Evolutionary conservation across 148 eudicot genomes (phyloP), one percentile per base, ranked within the genome.

Genomic region (Chenopodium quinoa): DNA sequence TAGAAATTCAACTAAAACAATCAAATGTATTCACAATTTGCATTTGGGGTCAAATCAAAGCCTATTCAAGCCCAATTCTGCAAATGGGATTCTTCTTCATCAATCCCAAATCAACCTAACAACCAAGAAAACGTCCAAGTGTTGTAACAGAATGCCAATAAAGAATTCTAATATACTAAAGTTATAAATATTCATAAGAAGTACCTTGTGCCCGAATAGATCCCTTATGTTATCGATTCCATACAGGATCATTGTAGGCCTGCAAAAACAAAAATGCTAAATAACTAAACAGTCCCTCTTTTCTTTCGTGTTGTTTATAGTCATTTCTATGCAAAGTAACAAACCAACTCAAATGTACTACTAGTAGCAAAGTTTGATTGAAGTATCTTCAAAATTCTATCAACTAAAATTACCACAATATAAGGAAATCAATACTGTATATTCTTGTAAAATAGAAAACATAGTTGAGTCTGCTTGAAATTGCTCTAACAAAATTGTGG

Each of bases 141-240:
- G 23, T 50, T 32, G 25, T 52, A 54, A 56, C 52, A 4, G 11
- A 71, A 64, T 25, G 65, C 48, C 20, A 66, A 40, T 8, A 32
- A 58, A 34, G 8, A 4, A 11, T 25, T 47, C 62, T 14, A 56
- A 16, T 4, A 52, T 16, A 13, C 20, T 44, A 29, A 1, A 22
- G 32, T 56, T 67, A 34, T n/a, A 62, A 46, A 13, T 25, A 17
- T 9, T 17, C 0, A 67, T 52, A 23, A 1, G 25, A 58, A 34
- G 52, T 89, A 95, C 99, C 96, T 93, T 95, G 89, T 92, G 97
- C 46, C 99, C 98, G 60, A 92, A 96, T 83, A 93, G 89, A 88
- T 91, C 93, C 29, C 98, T 89, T 72, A 96, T 96, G 87, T 96
- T 96, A 63, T 96, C 93, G 23, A 92, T 84, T 73, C 93, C 93